These are phyloP conservation scores for Chrysoporthe deuterocubensis DNA, from an alignment of 2,329 filamentous ascomycete species.

Conservation along the genomic window DNA sequence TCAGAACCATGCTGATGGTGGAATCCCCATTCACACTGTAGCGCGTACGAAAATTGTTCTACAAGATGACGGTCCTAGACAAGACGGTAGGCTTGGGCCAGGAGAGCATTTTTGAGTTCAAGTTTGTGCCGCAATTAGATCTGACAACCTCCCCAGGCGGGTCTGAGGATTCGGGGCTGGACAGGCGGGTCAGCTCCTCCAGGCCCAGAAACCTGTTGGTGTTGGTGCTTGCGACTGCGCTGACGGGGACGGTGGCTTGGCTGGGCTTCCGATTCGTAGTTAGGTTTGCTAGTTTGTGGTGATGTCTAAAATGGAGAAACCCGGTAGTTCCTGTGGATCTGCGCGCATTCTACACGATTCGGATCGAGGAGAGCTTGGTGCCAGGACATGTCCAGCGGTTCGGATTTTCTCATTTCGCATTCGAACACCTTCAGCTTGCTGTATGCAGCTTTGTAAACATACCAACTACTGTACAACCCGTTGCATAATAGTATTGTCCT, in stretches of 20 bases:
- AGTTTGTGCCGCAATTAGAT: slow-evolving; percentile 62
- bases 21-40: slow-evolving; percentile 18
- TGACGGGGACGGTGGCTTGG: slow-evolving; percentile 35
- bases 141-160: slow-evolving; percentile 38
- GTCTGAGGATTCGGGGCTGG: slow-evolving; percentile 10
- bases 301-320: neutral
- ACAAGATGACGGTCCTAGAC: slow-evolving; percentile 64
- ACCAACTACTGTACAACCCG: slow-evolving; percentile 6
- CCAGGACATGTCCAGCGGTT: neutral
- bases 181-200: slow-evolving; percentile 36
- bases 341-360: neutral
- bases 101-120: slow-evolving; percentile 70
- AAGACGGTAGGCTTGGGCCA: slow-evolving; percentile 61
- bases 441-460: slow-evolving; percentile 10
- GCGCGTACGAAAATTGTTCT: slow-evolving; percentile 40
- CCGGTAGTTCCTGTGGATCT: neutral
- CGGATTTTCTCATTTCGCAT: neutral
- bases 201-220: slow-evolving; percentile 53
- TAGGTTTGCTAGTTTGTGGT: neutral
- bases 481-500: neutral
- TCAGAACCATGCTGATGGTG: neutral
- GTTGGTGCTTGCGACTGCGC: slow-evolving; percentile 45
- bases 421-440: neutral
- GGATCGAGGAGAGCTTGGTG: neutral
- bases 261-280: slow-evolving; percentile 31